phyloP scores from a whole-genome alignment of 306 rosid species.

The Sechiopsis laciniata region DNA sequence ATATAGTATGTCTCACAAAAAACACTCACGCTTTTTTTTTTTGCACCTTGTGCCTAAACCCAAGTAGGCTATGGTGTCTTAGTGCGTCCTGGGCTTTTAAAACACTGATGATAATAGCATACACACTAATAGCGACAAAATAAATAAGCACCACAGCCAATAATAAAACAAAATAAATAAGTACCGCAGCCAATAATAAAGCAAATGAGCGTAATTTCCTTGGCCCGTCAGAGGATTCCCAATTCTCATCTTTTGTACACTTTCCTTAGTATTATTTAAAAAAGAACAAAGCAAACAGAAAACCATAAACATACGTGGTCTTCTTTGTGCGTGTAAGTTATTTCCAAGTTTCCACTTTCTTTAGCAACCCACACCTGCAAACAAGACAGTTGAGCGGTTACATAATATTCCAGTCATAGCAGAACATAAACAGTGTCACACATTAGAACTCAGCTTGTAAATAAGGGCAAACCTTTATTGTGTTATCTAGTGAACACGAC shows the following conservation, averaged over 20 bases:
- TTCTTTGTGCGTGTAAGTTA: conserved; percentile 69
- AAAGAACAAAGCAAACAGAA: conserved; percentile 5
- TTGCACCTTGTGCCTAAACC: no score
- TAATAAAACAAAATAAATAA: background rate
- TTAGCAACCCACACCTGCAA: conserved; percentile 85
- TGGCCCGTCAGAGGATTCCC: background rate
- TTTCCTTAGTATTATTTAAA: background rate
- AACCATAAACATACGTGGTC: conserved; percentile 55
- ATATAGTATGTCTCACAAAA: no score
- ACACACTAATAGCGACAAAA: background rate
- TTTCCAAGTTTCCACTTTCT: conserved; percentile 90
- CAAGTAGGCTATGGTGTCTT: no score
- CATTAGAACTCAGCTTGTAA: conserved; percentile 14
- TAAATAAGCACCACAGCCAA: no score
- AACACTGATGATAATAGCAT: background rate
- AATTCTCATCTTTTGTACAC: background rate
- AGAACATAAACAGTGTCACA: background rate
- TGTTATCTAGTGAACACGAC: conserved; percentile 79
- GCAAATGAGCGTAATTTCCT: background rate
- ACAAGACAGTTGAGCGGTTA: conserved; percentile 14
- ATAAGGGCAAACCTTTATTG: conserved; percentile 59
- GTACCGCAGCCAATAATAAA: background rate
- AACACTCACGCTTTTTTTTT: no score
- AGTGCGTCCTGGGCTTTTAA: no score
- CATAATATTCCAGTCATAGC: background rate